Evolutionary conservation across 768 basidiomycete genomes (phyloP).

Genomic region (Tephrocybe sp.): DNA sequence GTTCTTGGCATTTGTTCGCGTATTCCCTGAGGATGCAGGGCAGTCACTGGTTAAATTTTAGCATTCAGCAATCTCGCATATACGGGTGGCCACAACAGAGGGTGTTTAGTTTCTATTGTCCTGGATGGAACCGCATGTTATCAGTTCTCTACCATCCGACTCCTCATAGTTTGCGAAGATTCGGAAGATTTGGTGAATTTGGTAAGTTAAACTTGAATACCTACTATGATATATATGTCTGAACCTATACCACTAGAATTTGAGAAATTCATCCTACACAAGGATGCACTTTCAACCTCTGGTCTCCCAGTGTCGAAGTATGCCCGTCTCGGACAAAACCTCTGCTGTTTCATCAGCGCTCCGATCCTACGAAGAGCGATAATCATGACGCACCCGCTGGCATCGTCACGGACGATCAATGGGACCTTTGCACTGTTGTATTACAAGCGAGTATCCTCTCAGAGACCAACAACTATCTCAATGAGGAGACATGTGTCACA

Average conservation of each 20-base stretch:
- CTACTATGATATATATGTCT: neutral
- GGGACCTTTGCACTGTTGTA: neutral
- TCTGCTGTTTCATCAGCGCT: neutral
- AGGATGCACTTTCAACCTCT: neutral
- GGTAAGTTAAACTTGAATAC: neutral
- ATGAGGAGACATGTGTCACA: neutral
- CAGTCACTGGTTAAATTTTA: neutral
- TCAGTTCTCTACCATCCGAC: conserved; percentile 1
- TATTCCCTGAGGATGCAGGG: neutral
- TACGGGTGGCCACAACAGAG: neutral
- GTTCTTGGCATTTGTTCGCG: neutral
- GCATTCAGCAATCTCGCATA: neutral
- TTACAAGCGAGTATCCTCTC: neutral
- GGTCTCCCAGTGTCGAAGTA: neutral
- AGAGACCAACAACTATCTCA: neutral
- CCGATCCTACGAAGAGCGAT: neutral
- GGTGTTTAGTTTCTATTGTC: neutral
- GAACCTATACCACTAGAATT: neutral
- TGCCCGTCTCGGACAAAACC: neutral
- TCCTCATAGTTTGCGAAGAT: neutral
- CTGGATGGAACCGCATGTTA: neutral
- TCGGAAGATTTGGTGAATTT: neutral
- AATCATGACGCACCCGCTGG: neutral
- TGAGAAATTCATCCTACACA: neutral
- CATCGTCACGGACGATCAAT: too few species aligned